phyloP scores from a whole-genome alignment of 2,329 filamentous ascomycete genomes.

The Fusarium sp. region DNA sequence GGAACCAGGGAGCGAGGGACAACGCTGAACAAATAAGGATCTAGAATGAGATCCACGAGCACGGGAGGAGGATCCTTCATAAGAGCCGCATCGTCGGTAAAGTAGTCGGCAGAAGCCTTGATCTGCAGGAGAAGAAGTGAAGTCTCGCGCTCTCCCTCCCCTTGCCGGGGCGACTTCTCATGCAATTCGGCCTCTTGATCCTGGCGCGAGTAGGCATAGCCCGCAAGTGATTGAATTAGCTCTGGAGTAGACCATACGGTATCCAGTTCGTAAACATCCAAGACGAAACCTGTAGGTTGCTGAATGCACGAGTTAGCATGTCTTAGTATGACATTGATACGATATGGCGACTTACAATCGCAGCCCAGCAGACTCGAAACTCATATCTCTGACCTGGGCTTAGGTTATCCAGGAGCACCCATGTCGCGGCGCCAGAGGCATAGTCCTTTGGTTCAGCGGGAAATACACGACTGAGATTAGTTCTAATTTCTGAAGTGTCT shows the following conservation, averaged over 20 bases:
- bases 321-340: not conserved
- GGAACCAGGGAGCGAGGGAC: constrained; percentile 84
- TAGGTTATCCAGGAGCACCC: constrained; percentile 83
- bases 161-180: constrained; percentile 12
- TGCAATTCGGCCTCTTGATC: constrained; percentile 26
- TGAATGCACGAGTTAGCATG: constrained; percentile 56
- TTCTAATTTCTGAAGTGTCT: constrained; percentile 69
- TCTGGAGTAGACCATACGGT: constrained; percentile 73
- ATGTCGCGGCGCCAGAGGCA: constrained; percentile 75
- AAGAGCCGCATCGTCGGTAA: constrained; percentile 78
- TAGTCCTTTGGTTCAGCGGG: constrained; percentile 63
- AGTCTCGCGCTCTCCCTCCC: constrained; percentile 46
- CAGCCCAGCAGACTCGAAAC: constrained; percentile 92
- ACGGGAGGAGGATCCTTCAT: constrained; percentile 85
- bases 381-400: constrained; percentile 86
- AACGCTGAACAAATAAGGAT: constrained; percentile 85
- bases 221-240: constrained; percentile 75
- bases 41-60: constrained; percentile 85
- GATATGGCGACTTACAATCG: constrained; percentile 76
- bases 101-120: constrained; percentile 86
- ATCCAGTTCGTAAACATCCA: constrained; percentile 75
- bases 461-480: constrained; percentile 77
- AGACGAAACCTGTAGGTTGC: constrained; percentile 88
- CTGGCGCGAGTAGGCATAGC: constrained; percentile 71
- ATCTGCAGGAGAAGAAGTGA: constrained; percentile 82